Base-by-base conservation (phyloP, 495 filamentous ascomycete genomes). In the Penicillium robsamsonii region DNA sequence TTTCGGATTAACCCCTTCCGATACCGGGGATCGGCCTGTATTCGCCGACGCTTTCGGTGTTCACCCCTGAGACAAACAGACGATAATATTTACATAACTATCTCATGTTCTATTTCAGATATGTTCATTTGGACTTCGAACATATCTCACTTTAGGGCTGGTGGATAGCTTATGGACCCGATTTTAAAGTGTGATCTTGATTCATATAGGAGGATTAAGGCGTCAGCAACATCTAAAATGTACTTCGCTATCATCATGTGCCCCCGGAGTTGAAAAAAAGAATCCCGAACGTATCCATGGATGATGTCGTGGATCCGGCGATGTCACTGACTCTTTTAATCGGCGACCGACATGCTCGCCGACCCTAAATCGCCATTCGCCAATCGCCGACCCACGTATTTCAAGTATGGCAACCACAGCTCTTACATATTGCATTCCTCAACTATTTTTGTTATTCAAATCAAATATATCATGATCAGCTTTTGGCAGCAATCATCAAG, bases 1-100 rank as follows among this genome's bases (percentile, higher is more conserved):
- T 47, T 33, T 11, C 49, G 49, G 49, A 41, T 51, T 51, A 51
- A 51, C 49, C 29, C n/a, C 1, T 12, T 51, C 49, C 49, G 49
- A 41, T 29, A 41, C 41, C 49, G 49, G 49, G 49, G 20, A 22
- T 25, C 33, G 49, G 49, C 17, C 17, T 47, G 40, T 41, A 1
- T 40, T 41, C 49, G 47, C 47, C 47, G 47, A 41, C 4, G 22
- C 24, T 13, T 41, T 51, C 35, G 49, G 49, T 35, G 5, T 51
- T 20, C 22, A 3, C 18, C n/a, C 9, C 11, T 4, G 33, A 38
- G 15, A 15, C 5, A n/a, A n/a, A 38, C 1, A 6, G 13, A 13
- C 4, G 13, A 12, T 15, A 37, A 37, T 38, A 38, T 12, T 37
- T 6, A 4, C 12, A n/a, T n/a, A n/a, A n/a, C 5, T 37, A 12